phyloP scores from a whole-genome alignment of 2,329 filamentous ascomycete genomes.

The Leptographium wingfieldii region DNA sequence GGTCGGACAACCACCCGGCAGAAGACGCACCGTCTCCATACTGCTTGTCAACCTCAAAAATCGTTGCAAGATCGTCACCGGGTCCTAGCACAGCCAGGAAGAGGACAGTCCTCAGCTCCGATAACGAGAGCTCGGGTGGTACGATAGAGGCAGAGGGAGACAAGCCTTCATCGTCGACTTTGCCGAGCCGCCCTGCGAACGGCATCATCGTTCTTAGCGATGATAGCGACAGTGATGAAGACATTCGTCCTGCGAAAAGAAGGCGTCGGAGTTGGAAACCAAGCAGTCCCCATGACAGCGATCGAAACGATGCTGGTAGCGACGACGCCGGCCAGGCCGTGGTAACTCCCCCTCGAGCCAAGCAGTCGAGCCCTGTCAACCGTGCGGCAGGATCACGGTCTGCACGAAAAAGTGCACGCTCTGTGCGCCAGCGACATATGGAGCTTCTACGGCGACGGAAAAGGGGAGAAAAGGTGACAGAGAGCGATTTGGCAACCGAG shows the following conservation, averaged over 20 bases:
- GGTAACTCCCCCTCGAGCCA: not conserved
- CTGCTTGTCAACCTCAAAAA: not conserved
- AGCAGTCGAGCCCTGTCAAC: not conserved
- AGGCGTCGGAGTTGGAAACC: not conserved
- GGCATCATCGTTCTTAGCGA: not conserved
- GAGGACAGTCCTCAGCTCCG: not conserved
- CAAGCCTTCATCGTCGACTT: not conserved
- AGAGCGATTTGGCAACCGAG: conserved; percentile 9
- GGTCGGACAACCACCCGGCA: not conserved
- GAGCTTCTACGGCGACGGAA: conserved; percentile 19
- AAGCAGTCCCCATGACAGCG: not conserved
- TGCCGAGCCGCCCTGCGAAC: not conserved
- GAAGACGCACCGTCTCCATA: not conserved
- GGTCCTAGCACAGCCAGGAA: not conserved
- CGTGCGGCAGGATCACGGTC: conserved; percentile 1
- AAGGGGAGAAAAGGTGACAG: conserved; percentile 16
- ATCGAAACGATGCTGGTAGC: not conserved
- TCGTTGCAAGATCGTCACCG: not conserved
- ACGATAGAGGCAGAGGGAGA: not conserved
- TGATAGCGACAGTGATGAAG: conserved; percentile 1
- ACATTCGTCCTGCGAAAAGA: conserved; percentile 7
- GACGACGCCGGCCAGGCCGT: not conserved
- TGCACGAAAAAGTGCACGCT: conserved; percentile 7
- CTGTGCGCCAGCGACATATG: conserved; percentile 16
- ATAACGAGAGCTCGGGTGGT: not conserved